These are phyloP conservation scores for Amaranthus tricolor DNA, from an alignment of 179 eudicot species.

Conservation along the genomic window DNA sequence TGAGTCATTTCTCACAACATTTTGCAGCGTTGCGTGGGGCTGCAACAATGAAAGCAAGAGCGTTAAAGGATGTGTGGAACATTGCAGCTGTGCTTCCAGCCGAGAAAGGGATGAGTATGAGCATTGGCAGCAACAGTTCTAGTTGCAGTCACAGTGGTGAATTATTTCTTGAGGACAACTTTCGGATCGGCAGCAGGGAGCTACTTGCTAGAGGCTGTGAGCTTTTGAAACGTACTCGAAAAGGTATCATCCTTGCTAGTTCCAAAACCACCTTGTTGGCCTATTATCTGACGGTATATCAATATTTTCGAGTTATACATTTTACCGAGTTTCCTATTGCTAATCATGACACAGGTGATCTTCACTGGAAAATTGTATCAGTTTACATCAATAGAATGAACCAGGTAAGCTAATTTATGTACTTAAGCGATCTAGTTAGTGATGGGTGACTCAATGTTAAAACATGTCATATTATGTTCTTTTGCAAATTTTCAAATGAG, in stretches of 20 bases:
- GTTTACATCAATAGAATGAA: conserved; percentile 74
- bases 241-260: conserved; percentile 40
- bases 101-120: conserved; percentile 51
- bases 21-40: conserved; percentile 81
- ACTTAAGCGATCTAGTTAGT: background rate
- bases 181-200: conserved; percentile 75
- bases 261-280: background rate
- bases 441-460: background rate
- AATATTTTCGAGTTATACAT: background rate
- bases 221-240: conserved; percentile 83
- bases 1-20: background rate
- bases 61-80: conserved; percentile 83
- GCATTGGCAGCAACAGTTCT: conserved; percentile 58
- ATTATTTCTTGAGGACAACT: conserved; percentile 71
- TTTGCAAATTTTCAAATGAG: background rate
- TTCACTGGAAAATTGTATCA: conserved; percentile 91
- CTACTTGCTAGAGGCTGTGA: conserved; percentile 79
- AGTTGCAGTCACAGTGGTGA: conserved; percentile 81
- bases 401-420: conserved; percentile 43
- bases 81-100: conserved; percentile 63
- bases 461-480: background rate
- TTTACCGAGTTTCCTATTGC: background rate
- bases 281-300: background rate
- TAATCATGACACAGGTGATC: conserved; percentile 50
- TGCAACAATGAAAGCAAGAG: conserved; percentile 86